Conservation (phyloP, 192 early-diverging fungal genomes). For the Dispira parvispora region DNA sequence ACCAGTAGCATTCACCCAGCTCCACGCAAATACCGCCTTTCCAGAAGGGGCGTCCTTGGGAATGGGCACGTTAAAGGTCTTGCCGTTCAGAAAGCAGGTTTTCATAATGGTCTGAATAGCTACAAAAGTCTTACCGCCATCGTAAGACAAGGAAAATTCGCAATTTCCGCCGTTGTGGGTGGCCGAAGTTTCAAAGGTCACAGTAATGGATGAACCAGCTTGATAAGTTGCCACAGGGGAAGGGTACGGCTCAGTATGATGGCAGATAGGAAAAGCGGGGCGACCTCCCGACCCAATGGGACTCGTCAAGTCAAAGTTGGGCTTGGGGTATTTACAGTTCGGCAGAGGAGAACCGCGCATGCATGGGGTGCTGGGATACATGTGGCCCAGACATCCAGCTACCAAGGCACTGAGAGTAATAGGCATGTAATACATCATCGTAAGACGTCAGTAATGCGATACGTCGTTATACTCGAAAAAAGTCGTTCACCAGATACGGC, state of each 20-base stretch:
- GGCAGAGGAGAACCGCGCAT: constrained; percentile 5
- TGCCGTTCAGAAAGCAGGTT: background rate
- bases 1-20: constrained; percentile 21
- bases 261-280: constrained; percentile 13
- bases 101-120: constrained; percentile 14
- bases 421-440: too few species aligned
- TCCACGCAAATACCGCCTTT: constrained; percentile 15
- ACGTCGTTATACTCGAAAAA: too few species aligned
- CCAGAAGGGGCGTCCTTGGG: constrained; percentile 13
- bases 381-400: background rate
- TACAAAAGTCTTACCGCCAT: constrained; percentile 18
- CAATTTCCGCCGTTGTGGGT: constrained; percentile 22
- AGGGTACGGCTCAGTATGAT: constrained; percentile 10
- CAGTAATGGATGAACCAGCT: background rate
- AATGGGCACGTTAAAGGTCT: constrained; percentile 15
- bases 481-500: too few species aligned
- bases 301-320: constrained; percentile 12
- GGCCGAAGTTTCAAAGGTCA: constrained; percentile 12
- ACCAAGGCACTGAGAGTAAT: background rate
- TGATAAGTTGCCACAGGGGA: constrained; percentile 7
- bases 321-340: background rate
- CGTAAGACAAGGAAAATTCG: constrained; percentile 23
- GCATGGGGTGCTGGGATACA: background rate
- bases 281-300: constrained; percentile 14
- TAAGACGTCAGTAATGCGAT: too few species aligned